Evolutionary conservation across 2,329 filamentous ascomycete species (phyloP).

Genomic region (Cladophialophora bantiana): DNA sequence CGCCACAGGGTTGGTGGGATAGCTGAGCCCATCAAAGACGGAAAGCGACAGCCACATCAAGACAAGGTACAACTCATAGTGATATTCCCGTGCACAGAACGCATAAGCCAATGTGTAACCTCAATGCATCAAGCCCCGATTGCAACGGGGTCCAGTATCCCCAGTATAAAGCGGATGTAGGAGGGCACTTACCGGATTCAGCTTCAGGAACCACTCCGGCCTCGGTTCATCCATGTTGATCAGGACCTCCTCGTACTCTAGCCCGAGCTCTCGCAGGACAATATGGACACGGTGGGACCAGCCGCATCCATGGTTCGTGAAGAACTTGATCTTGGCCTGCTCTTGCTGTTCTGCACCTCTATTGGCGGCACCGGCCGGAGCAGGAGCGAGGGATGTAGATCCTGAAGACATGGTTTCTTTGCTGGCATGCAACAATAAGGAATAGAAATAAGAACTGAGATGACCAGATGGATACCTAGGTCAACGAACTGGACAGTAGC

Average conservation of each 20-base stretch:
- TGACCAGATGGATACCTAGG: too few relatives aligned
- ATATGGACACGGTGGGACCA: slow-evolving; percentile 81
- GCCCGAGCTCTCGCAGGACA: slow-evolving; percentile 68
- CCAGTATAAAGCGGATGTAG: neutral
- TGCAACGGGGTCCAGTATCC: too few relatives aligned
- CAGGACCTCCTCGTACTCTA: slow-evolving; percentile 73
- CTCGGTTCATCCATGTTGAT: slow-evolving; percentile 75
- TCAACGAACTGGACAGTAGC: too few relatives aligned
- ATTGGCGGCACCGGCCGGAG: neutral
- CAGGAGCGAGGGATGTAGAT: neutral
- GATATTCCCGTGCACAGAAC: too few relatives aligned
- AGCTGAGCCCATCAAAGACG: too few relatives aligned
- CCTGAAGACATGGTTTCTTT: neutral
- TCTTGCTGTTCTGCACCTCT: slow-evolving; percentile 32
- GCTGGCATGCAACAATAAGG: neutral
- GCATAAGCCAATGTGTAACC: too few relatives aligned
- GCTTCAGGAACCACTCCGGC: slow-evolving; percentile 73
- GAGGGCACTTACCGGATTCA: slow-evolving; percentile 67
- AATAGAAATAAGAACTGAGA: neutral
- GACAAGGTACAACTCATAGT: too few relatives aligned
- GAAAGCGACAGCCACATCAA: too few relatives aligned
- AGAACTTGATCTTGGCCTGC: slow-evolving; percentile 65
- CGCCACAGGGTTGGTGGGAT: too few relatives aligned
- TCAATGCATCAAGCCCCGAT: too few relatives aligned
- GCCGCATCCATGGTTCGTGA: slow-evolving; percentile 74